Conservation (phyloP, 73 alveolate species). For the Tetrahymena elliotti region DNA sequence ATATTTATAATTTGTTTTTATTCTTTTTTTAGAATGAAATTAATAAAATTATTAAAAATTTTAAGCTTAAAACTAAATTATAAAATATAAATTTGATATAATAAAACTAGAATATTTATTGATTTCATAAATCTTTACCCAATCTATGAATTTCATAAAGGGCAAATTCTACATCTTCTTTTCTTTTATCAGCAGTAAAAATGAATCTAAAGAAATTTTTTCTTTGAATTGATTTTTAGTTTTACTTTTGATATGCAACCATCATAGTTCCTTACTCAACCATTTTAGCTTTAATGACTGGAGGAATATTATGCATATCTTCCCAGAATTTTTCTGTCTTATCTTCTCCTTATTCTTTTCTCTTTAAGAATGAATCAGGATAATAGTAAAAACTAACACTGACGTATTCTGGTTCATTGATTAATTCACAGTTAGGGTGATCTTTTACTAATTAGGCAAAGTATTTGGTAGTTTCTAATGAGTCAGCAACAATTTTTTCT, state of each 20-base stretch:
- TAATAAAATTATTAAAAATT: too few relatives aligned
- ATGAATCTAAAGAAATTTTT: neutral
- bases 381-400: slow-evolving; percentile 5
- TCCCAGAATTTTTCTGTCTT: neutral
- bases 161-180: neutral
- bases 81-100: neutral
- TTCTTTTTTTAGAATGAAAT: too few relatives aligned
- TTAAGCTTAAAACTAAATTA: too few relatives aligned
- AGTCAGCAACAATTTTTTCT: neutral
- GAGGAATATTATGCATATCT: neutral
- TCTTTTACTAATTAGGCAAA: slow-evolving; percentile 17
- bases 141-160: neutral
- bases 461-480: neutral
- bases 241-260: neutral
- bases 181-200: neutral
- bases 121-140: neutral
- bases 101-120: neutral
- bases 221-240: neutral
- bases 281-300: neutral
- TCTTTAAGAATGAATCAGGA: neutral
- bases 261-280: neutral
- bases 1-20: too few relatives aligned
- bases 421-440: neutral
- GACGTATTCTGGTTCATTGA: slow-evolving; percentile 3
- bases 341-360: neutral